These are phyloP conservation scores for Cyberlindnera sargentensis DNA, from an alignment of 805 yeast species.

Conservation along the genomic window DNA sequence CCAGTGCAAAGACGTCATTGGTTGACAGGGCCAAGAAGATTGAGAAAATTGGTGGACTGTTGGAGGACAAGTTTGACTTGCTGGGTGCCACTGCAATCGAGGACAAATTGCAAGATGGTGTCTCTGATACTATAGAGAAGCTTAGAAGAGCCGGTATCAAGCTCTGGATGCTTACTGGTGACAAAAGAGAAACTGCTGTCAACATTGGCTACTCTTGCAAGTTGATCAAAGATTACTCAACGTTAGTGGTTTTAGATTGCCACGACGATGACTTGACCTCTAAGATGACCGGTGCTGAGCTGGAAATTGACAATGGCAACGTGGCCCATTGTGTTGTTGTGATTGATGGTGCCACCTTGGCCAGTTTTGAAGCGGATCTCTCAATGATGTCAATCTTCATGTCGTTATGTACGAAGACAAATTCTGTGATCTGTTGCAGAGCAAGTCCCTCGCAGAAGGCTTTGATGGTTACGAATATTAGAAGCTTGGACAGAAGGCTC, in stretches of 20 bases:
- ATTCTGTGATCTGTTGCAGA: conserved; percentile 90
- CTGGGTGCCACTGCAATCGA: conserved; percentile 96
- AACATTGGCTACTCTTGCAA: conserved; percentile 95
- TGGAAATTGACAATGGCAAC: conserved; percentile 61
- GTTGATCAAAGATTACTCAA: conserved; percentile 86
- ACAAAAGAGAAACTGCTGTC: conserved; percentile 95
- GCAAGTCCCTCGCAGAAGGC: conserved; percentile 98
- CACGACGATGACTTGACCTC: conserved; percentile 56
- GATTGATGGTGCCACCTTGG: conserved; percentile 85
- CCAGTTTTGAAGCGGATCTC: conserved; percentile 64
- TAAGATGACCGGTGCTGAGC: conserved; percentile 66
- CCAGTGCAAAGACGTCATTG: conserved; percentile 71
- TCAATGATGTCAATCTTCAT: conserved; percentile 68
- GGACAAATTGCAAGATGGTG: conserved; percentile 95
- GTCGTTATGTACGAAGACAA: conserved; percentile 79
- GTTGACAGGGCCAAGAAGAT: conserved; percentile 57
- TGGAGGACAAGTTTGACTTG: conserved; percentile 65
- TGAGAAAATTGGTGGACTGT: conserved; percentile 61
- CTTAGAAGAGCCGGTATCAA: conserved; percentile 88
- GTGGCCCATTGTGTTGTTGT: conserved; percentile 95
- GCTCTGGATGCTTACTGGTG: conserved; percentile 98
- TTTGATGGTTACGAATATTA: conserved; percentile 72
- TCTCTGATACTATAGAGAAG: conserved; percentile 88
- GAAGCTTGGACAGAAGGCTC: conserved; percentile 55
- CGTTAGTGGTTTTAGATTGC: conserved; percentile 62